Percentiles rank a stretch among this genome's conserved stretches.
These are phyloP conservation scores for Rhodotorula sp. DNA, from an alignment of 1,284 basidiomycete species.

Conservation along the genomic window DNA sequence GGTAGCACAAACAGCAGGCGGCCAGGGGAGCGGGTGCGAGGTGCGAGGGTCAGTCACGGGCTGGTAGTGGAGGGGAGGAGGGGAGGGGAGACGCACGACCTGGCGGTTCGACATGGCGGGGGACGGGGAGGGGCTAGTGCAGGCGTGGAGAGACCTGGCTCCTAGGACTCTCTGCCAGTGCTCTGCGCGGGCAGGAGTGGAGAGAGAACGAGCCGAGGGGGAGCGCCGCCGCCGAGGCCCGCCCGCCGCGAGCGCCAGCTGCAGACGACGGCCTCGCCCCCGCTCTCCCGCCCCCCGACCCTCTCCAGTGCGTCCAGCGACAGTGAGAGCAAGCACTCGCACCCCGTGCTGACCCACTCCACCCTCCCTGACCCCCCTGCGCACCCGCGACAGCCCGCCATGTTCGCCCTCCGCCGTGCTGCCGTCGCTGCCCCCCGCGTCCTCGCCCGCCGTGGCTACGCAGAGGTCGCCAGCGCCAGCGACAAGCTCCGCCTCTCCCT, in stretches of 20 bases:
- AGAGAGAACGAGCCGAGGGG: too few species aligned
- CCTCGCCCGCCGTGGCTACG: constrained; percentile 59
- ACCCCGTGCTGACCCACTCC: not conserved
- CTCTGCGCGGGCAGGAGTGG: too few species aligned
- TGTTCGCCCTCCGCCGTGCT: constrained; percentile 1
- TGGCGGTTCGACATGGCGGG: constrained; percentile 19
- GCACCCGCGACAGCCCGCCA: not conserved
- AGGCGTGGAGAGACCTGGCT: too few species aligned
- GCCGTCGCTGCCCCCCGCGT: constrained; percentile 17
- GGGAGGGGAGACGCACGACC: not conserved
- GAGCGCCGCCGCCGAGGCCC: too few species aligned
- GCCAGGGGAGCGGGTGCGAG: too few species aligned
- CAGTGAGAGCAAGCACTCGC: too few species aligned
- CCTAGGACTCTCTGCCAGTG: too few species aligned
- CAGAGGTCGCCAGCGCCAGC: constrained; percentile 63
- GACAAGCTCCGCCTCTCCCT: constrained; percentile 88
- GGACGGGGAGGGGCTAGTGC: not conserved
- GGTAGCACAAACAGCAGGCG: too few species aligned
- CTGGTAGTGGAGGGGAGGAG: not conserved
- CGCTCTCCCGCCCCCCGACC: not conserved
- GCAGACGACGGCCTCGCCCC: not conserved
- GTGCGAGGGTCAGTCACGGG: too few species aligned
- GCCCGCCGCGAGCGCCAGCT: too few species aligned
- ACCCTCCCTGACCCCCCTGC: not conserved
- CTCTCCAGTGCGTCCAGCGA: too few species aligned